Evolutionary conservation across 2,329 filamentous ascomycete species (phyloP).

Genomic region (Cladophialophora chaetospira): DNA sequence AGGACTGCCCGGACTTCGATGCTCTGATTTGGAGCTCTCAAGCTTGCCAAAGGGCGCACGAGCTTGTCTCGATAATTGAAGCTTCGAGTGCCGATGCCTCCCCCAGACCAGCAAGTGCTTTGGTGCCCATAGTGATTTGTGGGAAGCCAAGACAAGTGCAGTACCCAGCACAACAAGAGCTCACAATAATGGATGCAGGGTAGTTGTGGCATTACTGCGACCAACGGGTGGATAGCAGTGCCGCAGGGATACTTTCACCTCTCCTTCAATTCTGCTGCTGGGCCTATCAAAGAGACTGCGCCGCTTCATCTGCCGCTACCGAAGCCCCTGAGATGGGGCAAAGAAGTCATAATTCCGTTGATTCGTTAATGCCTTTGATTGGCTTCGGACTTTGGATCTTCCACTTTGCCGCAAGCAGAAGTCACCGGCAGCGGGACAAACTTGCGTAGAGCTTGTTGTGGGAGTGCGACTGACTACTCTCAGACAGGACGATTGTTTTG

Average conservation of each 20-base stretch:
- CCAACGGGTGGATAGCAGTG: background rate
- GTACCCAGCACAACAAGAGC: background rate
- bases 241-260: background rate
- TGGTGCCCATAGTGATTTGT: background rate
- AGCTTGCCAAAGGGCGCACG: background rate
- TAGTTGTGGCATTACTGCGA: background rate
- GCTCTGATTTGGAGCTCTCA: background rate
- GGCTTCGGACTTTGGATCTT: background rate
- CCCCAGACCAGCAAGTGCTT: background rate
- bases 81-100: background rate
- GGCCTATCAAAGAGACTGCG: background rate
- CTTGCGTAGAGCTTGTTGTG: background rate
- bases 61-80: background rate
- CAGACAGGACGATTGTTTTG: too few relatives aligned
- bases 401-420: background rate
- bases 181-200: background rate
- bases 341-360: background rate
- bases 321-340: background rate
- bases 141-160: background rate
- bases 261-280: background rate
- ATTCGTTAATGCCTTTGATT: background rate
- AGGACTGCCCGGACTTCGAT: background rate
- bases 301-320: background rate
- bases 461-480: background rate
- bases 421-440: background rate